phyloP scores from a whole-genome alignment of 495 filamentous ascomycete genomes.

The Penicillium parvum region DNA sequence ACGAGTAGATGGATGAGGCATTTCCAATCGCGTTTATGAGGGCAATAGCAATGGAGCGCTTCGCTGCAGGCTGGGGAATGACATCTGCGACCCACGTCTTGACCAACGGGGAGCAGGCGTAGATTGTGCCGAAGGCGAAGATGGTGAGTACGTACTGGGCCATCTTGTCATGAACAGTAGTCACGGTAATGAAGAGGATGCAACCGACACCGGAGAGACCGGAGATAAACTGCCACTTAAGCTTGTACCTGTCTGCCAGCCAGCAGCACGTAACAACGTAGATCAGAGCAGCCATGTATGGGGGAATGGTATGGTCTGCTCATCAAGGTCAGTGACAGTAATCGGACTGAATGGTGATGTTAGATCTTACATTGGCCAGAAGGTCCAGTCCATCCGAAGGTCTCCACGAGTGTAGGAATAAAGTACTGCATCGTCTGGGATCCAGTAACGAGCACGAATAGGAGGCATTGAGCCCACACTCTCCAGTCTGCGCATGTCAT shows the following conservation, averaged over 20 bases:
- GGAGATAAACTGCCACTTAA: slow-evolving; percentile 2
- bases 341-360: no score
- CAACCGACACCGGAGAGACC: slow-evolving; percentile 1
- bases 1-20: slow-evolving; percentile 44
- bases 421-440: slow-evolving; percentile 10
- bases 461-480: not conserved
- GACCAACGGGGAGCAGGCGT: slow-evolving; percentile 1
- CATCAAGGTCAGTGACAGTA: not conserved
- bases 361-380: slow-evolving; percentile 5
- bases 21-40: slow-evolving; percentile 47
- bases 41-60: slow-evolving; percentile 43
- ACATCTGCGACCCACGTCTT: slow-evolving; percentile 46
- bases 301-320: slow-evolving; percentile 5
- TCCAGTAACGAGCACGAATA: slow-evolving; percentile 6
- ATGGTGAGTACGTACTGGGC: slow-evolving; percentile 2
- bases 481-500: slow-evolving; percentile 4
- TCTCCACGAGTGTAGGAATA: slow-evolving; percentile 8
- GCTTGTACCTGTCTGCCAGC: slow-evolving; percentile 1
- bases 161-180: no score
- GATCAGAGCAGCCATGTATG: slow-evolving; percentile 4
- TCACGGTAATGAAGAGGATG: slow-evolving; percentile 5
- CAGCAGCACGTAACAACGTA: not conserved
- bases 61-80: slow-evolving; percentile 50
- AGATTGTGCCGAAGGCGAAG: slow-evolving; percentile 7
- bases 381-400: slow-evolving; percentile 2